A percentile compares a stretch with the other conserved stretches of the same genome.
Conservation (phyloP, 495 filamentous ascomycete genomes). For the Xanthoparmelia taractica region DNA sequence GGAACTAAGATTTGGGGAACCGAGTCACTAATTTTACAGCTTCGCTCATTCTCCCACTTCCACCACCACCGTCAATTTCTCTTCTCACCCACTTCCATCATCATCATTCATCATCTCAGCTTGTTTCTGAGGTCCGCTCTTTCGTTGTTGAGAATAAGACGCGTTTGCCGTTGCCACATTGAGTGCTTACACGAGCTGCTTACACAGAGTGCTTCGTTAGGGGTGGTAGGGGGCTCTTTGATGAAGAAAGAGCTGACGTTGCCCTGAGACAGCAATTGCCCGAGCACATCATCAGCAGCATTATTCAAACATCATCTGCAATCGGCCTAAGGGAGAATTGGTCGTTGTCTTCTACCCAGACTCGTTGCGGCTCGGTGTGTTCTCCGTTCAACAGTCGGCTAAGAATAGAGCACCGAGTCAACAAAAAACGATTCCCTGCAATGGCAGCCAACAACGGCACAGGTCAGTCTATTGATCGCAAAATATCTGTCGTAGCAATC, state of each 20-base stretch:
- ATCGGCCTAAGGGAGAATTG: conserved; percentile 14
- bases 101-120: conserved; percentile 4
- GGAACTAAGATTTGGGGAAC: not conserved
- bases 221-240: conserved; percentile 12
- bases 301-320: conserved; percentile 2
- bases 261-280: conserved; percentile 12
- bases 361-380: not conserved
- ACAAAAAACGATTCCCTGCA: not conserved
- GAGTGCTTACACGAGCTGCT: conserved; percentile 4
- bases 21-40: conserved; percentile 4
- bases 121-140: conserved; percentile 1
- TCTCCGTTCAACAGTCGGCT: conserved; percentile 3
- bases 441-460: conserved; percentile 3
- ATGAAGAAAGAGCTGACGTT: conserved; percentile 6
- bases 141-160: not conserved
- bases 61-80: not conserved
- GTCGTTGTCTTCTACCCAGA: conserved; percentile 8
- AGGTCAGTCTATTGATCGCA: not conserved
- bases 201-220: not conserved
- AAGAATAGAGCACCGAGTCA: conserved; percentile 2
- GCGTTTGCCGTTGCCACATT: conserved; percentile 3
- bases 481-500: not conserved
- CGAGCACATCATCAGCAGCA: conserved; percentile 6
- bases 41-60: not conserved
- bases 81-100: not conserved